Conservation (phyloP, 495 filamentous ascomycete genomes). For the Xylaria nigripes region DNA sequence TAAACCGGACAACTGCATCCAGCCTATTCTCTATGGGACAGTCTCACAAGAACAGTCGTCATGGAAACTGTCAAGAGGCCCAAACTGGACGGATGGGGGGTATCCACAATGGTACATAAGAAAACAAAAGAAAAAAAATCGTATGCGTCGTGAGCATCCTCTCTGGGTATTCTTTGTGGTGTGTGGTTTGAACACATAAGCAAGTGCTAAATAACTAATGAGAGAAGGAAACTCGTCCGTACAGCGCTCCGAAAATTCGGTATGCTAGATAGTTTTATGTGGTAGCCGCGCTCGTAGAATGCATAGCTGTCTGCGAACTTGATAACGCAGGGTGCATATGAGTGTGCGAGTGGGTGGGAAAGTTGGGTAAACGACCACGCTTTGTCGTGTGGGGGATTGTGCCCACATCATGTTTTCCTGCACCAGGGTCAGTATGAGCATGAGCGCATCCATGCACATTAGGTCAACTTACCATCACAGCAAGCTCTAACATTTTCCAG, state of each 20-base stretch:
- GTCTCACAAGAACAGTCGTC: not conserved
- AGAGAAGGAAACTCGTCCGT: constrained; percentile 20
- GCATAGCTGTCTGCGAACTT: constrained; percentile 26
- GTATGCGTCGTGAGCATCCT: constrained; percentile 26
- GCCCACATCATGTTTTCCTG: constrained; percentile 71
- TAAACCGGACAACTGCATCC: not conserved
- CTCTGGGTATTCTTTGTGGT: constrained; percentile 18
- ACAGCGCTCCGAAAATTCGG: constrained; percentile 9
- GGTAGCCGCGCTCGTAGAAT: constrained; percentile 23
- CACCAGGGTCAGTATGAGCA: constrained; percentile 15
- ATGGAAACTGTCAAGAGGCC: not conserved
- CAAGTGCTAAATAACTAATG: constrained; percentile 26
- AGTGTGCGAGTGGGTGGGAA: constrained; percentile 21
- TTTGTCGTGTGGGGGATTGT: constrained; percentile 39
- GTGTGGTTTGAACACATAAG: constrained; percentile 14
- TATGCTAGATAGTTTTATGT: constrained; percentile 20
- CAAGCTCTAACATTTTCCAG: constrained; percentile 95
- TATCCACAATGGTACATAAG: not conserved
- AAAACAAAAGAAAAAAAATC: constrained; percentile 17
- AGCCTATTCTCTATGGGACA: not conserved
- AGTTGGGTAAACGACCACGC: constrained; percentile 27
- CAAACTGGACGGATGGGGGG: not conserved
- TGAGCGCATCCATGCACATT: not conserved
- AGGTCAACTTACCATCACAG: constrained; percentile 72
- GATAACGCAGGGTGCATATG: constrained; percentile 33